Conservation (phyloP, 129 eudicot genomes). For the Ambrosia artemisiifolia region DNA sequence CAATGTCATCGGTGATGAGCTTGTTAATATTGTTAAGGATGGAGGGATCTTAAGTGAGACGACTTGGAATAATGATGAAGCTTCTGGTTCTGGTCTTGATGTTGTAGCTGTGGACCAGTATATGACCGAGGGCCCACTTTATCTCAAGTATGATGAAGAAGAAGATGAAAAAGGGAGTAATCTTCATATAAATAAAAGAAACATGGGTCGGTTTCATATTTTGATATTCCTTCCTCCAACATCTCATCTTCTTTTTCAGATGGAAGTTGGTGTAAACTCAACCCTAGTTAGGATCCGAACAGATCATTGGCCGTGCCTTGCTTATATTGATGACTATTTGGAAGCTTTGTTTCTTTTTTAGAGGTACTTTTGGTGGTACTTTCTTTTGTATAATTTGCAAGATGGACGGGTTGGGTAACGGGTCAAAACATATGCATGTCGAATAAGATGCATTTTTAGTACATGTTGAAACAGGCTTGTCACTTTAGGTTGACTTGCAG, state of each 20-base stretch:
- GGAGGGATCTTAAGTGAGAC: conserved; percentile 59
- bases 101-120: conserved; percentile 34
- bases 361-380: conserved; percentile 15
- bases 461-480: neutral
- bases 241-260: conserved; percentile 83
- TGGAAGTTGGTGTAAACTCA: conserved; percentile 74
- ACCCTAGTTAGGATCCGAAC: conserved; percentile 88
- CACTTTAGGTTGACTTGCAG: no score
- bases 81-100: conserved; percentile 43
- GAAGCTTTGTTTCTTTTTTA: conserved; percentile 70
- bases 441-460: neutral
- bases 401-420: neutral
- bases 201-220: conserved; percentile 63
- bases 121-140: conserved; percentile 59
- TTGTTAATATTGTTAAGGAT: conserved; percentile 58
- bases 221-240: conserved; percentile 94
- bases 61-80: conserved; percentile 43
- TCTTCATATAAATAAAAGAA: conserved; percentile 39
- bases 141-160: conserved; percentile 59
- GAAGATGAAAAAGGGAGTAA: conserved; percentile 53
- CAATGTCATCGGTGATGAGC: conserved; percentile 72
- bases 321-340: conserved; percentile 87
- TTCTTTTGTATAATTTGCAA: neutral
- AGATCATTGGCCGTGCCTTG: conserved; percentile 99
- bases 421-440: neutral